phyloP scores from a whole-genome alignment of 1,139 yeast genomes.

The Scheffersomyces titani region DNA sequence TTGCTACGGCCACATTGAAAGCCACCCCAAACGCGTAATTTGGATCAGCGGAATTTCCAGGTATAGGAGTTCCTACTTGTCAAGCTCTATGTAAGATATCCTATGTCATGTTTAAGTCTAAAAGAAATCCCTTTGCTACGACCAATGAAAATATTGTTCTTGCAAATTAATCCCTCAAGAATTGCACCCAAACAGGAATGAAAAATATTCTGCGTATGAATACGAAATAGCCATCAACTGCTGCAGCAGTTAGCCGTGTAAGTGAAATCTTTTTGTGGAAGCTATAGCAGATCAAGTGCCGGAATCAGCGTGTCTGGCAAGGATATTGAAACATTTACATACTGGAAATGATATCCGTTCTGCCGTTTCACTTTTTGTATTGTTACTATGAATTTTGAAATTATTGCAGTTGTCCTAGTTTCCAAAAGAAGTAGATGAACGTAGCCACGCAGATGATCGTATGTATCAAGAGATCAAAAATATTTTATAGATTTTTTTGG shows the following conservation, averaged over 20 bases:
- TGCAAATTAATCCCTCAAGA: conserved; percentile 1
- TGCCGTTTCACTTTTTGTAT: background rate
- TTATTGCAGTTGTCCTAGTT: background rate
- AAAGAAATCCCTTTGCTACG: background rate
- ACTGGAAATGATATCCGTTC: background rate
- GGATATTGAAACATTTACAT: background rate
- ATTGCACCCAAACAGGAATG: background rate
- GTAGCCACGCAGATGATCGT: background rate
- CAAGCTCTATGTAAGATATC: background rate
- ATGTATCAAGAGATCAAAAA: background rate
- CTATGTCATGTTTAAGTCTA: background rate
- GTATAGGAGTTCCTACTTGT: background rate
- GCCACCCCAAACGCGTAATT: background rate
- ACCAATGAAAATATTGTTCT: background rate
- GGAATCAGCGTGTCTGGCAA: background rate
- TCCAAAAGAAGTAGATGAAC: background rate
- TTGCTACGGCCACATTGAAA: background rate
- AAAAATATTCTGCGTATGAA: background rate
- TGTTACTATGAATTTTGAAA: background rate
- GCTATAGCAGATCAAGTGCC: background rate
- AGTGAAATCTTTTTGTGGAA: background rate
- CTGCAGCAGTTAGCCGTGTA: background rate
- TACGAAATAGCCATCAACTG: background rate
- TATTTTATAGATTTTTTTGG: too few species aligned
- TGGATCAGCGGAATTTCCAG: background rate